These are phyloP conservation scores for Syncephalis fuscata DNA, from an alignment of 371 early-diverging fungal species.

Conservation along the genomic window DNA sequence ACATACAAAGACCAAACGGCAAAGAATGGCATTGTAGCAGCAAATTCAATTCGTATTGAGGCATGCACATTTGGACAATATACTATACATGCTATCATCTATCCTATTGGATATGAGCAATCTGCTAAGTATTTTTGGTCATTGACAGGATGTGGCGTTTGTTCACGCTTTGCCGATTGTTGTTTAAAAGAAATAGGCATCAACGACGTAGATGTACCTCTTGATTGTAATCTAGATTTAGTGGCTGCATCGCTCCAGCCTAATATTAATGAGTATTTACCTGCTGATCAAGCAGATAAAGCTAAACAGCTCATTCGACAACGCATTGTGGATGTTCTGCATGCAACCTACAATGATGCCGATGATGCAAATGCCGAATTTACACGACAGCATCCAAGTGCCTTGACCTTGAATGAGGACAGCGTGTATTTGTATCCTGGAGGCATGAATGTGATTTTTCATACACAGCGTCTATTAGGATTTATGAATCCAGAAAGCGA, in stretches of 20 bases:
- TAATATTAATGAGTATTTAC: slow-evolving; percentile 25
- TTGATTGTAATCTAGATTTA: not conserved
- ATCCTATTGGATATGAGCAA: slow-evolving; percentile 41
- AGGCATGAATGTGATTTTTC: slow-evolving; percentile 91
- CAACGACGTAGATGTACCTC: not conserved
- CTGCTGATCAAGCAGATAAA: slow-evolving; percentile 39
- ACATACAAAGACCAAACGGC: slow-evolving; percentile 21
- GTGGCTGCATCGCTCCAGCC: slow-evolving; percentile 1
- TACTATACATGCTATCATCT: slow-evolving; percentile 49
- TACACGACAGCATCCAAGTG: slow-evolving; percentile 2
- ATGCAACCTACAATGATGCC: slow-evolving; percentile 13
- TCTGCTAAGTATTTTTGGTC: slow-evolving; percentile 89
- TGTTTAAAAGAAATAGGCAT: not conserved
- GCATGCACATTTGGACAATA: slow-evolving; percentile 11
- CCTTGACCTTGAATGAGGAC: slow-evolving; percentile 24
- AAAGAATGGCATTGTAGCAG: slow-evolving; percentile 12
- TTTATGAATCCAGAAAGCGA: slow-evolving; percentile 26
- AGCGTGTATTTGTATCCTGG: slow-evolving; percentile 78
- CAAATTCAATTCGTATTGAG: not conserved
- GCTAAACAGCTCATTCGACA: slow-evolving; percentile 55
- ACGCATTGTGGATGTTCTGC: slow-evolving; percentile 69
- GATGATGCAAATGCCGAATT: not conserved
- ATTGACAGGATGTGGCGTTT: slow-evolving; percentile 74
- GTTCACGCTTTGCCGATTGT: slow-evolving; percentile 73
- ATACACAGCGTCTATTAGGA: slow-evolving; percentile 51